These are phyloP conservation scores for Vigna angularis DNA, from an alignment of 306 rosid species.

Conservation along the genomic window DNA sequence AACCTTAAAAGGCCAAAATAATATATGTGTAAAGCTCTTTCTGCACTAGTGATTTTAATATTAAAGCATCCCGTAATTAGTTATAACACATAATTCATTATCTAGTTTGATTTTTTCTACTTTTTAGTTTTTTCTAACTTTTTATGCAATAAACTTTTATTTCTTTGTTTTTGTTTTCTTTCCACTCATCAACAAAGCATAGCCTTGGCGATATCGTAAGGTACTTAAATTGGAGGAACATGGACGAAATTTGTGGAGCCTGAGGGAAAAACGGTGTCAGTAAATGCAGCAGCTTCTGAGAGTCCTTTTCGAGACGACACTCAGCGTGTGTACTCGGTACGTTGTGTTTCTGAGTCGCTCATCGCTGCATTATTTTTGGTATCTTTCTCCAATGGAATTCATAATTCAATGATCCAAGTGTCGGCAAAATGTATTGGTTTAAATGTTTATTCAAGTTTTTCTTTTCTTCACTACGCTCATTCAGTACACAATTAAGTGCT, in stretches of 20 bases:
- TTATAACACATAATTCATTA: too few species aligned
- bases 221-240: background rate
- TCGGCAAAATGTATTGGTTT: background rate
- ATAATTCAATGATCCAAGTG: background rate
- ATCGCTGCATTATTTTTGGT: background rate
- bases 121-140: too few species aligned
- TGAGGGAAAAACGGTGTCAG: background rate
- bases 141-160: too few species aligned
- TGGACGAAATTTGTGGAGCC: background rate
- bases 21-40: too few species aligned
- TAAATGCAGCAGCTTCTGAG: background rate
- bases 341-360: conserved; percentile 13
- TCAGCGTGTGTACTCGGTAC: background rate
- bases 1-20: too few species aligned
- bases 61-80: too few species aligned
- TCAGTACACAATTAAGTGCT: background rate
- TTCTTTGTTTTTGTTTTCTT: background rate
- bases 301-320: background rate
- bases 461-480: background rate
- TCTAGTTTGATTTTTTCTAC: too few species aligned
- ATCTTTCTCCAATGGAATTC: background rate
- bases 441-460: background rate
- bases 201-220: too few species aligned
- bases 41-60: too few species aligned
- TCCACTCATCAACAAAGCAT: too few species aligned